Conservation (phyloP, 768 basidiomycete species). For the Inosperma sp. region DNA sequence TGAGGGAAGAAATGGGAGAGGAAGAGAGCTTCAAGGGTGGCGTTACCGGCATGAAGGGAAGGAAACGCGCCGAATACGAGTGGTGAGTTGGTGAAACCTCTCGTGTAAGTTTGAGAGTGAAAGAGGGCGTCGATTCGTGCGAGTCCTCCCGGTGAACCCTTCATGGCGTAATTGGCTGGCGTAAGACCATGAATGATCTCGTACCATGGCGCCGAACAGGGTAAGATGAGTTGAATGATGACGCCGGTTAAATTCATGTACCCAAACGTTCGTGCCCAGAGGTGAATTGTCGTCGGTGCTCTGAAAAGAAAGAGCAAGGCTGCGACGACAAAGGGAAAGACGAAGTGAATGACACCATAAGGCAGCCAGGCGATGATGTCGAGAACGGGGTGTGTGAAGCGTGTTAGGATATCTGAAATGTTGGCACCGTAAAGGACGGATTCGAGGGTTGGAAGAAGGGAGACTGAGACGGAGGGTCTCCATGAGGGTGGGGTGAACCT, state of each 20-base stretch:
- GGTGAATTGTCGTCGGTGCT: constrained; percentile 69
- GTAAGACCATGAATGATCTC: constrained; percentile 95
- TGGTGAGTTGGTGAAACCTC: constrained; percentile 79
- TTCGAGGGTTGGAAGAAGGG: constrained; percentile 91
- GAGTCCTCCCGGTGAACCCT: constrained; percentile 90
- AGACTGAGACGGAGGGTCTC: constrained; percentile 85
- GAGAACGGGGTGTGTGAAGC: constrained; percentile 87
- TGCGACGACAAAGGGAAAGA: constrained; percentile 80
- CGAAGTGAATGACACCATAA: constrained; percentile 93
- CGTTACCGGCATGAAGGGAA: constrained; percentile 84
- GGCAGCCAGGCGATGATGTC: constrained; percentile 96
- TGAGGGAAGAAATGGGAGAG: constrained; percentile 92
- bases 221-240: constrained; percentile 80
- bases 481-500: constrained; percentile 74
- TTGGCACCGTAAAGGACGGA: constrained; percentile 95
- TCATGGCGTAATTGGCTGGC: constrained; percentile 88
- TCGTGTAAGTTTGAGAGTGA: constrained; percentile 68
- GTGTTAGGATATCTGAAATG: constrained; percentile 93
- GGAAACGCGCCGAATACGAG: constrained; percentile 98
- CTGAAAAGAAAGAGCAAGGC: constrained; percentile 88
- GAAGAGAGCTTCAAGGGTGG: constrained; percentile 91
- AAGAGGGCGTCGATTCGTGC: constrained; percentile 89
- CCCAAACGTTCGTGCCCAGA: constrained; percentile 85
- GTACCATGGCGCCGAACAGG: constrained; percentile 96
- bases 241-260: constrained; percentile 92